Evolutionary conservation across 768 basidiomycete genomes (phyloP), one percentile per base, ranked within the genome.

Genomic region (Boletus tylopilopsis): DNA sequence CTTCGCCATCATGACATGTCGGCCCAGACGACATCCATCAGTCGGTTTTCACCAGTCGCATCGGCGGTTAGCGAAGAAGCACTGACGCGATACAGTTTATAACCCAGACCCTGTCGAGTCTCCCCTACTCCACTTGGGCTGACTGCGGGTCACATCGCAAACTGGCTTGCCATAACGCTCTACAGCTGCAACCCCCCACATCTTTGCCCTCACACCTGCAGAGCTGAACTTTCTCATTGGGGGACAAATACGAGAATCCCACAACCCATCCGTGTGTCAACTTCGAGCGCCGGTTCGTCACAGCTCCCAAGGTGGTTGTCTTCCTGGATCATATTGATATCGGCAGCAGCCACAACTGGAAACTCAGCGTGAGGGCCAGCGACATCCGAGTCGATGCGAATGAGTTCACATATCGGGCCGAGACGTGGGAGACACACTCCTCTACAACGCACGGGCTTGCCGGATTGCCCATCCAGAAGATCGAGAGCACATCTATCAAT

Each of bases 401-500:
- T 2, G 59, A 59, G 16, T 61, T 54, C 40, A 61, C 48, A 13
- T 56, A 58, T 21, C 37, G 42, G 6, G 51, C 55, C 15, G 53
- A 41, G 11, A 58, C 52, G 1, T 53, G 47, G 56, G 22, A 3
- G 42, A 55, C 18, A 61, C 55, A 0, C 2, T 47, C 33, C 37
- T 61, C 6, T 6, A 47, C 11, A 6, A 4, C 2, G 55, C 36
- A 1, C 15, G 22, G 12, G 56, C 50, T 6, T 45, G 52, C 11
- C 58, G 59, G 59, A 46, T 61, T n/a, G 59, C 60, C 11, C 55
- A 58, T 36, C 59, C 59, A 21, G 49, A 51, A 16, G 59, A 60
- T 24, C 56, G 59, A 24, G 24, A 45, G n/a, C 47, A 53, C 18
- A 58, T 58, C n/a, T 61, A 16, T 61, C 46, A 39, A 41, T 11